phyloP scores from a whole-genome alignment of 2,329 filamentous ascomycete species.

The Basipetospora sp. region DNA sequence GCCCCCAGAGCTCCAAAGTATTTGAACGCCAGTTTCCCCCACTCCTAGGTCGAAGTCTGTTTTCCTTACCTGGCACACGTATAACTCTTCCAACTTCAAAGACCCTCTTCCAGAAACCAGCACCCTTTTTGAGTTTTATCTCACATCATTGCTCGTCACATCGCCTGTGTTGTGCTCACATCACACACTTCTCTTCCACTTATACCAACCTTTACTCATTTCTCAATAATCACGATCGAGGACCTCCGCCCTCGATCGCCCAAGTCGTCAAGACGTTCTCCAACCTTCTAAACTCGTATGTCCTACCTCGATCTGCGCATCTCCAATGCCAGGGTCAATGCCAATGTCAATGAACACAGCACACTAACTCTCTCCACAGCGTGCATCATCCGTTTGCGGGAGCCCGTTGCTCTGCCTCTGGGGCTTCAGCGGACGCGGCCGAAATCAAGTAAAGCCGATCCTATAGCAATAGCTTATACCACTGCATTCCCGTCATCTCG shows the following conservation, averaged over 20 bases:
- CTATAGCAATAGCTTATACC: no score
- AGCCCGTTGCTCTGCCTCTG: constrained; percentile 84
- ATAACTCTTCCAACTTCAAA: not conserved
- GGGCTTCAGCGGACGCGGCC: constrained; percentile 60
- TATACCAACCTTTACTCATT: not conserved
- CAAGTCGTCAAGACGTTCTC: constrained; percentile 86
- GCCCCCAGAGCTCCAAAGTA: not conserved
- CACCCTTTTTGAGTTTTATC: not conserved
- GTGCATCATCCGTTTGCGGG: constrained; percentile 92
- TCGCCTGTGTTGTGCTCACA: not conserved
- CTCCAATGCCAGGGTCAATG: not conserved
- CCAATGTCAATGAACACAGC: not conserved
- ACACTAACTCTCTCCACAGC: constrained; percentile 29
- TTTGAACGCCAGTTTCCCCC: not conserved
- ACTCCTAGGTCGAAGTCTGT: not conserved
- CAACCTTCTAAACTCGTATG: constrained; percentile 94
- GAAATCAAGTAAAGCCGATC: constrained; percentile 34
- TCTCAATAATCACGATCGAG: constrained; percentile 31
- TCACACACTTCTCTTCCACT: not conserved
- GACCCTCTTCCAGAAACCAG: not conserved
- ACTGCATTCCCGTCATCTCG: no score
- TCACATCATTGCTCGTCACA: no score
- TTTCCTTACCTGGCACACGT: no score
- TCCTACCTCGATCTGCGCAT: constrained; percentile 9
- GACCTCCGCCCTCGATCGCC: constrained; percentile 38